Conservation (phyloP, 352 stramenopile genomes). For the Phytophthora palmivora region DNA sequence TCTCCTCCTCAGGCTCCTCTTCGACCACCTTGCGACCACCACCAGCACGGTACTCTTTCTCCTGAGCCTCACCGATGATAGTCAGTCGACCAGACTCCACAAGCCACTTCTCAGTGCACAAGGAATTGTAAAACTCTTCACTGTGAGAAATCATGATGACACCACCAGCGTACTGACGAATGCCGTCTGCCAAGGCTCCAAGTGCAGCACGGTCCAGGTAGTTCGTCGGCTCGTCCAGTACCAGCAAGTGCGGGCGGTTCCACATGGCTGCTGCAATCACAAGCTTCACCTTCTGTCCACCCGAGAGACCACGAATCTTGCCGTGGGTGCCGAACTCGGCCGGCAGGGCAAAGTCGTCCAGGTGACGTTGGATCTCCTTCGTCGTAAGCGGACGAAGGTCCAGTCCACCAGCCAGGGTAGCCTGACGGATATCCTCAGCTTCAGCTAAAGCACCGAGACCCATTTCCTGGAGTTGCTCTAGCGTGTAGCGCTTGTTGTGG, state of each 20-base stretch:
- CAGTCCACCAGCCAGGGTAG: conserved; percentile 63
- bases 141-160: conserved; percentile 87
- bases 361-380: too few relatives aligned
- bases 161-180: too few relatives aligned
- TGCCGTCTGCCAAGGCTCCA: conserved; percentile 66
- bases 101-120: conserved; percentile 82
- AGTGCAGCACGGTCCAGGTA: conserved; percentile 82
- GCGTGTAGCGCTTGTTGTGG: conserved; percentile 74
- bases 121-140: conserved; percentile 85
- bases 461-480: conserved; percentile 76
- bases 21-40: conserved; percentile 72
- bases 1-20: conserved; percentile 58
- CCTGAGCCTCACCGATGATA: conserved; percentile 75
- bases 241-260: conserved; percentile 87
- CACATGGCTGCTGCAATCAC: conserved; percentile 84
- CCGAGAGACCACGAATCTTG: conserved; percentile 81
- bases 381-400: too few relatives aligned
- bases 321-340: conserved; percentile 84
- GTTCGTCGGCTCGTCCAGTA: conserved; percentile 91
- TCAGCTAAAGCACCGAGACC: conserved; percentile 69
- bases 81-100: conserved; percentile 69
- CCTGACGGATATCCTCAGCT: conserved; percentile 70
- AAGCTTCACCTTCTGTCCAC: conserved; percentile 85
- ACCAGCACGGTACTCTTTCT: conserved; percentile 74
- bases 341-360: too few relatives aligned